Conservation (phyloP, 1,284 basidiomycete genomes). For the Moesziomyces sp. region DNA sequence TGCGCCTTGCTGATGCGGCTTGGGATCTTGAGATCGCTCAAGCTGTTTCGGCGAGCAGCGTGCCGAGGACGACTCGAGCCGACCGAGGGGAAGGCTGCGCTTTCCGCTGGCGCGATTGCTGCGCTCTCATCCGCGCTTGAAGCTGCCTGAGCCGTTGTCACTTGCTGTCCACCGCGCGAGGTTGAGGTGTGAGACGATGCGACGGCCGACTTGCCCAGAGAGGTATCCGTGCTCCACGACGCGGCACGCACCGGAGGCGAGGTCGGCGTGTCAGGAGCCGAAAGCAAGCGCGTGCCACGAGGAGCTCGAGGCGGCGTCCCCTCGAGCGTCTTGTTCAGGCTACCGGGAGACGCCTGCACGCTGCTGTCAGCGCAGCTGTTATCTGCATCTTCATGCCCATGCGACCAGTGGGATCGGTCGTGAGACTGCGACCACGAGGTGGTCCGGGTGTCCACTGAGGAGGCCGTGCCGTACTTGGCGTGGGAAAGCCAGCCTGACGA, state of each 20-base stretch:
- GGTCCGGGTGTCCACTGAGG: constrained; percentile 13
- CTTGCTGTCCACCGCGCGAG: not conserved
- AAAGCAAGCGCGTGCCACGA: constrained; percentile 9
- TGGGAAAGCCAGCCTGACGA: constrained; percentile 15
- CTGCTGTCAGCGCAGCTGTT: constrained; percentile 7
- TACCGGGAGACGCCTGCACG: constrained; percentile 13
- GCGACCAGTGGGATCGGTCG: not conserved
- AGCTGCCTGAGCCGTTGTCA: not conserved
- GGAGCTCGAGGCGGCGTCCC: not conserved
- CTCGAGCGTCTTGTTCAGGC: constrained; percentile 12
- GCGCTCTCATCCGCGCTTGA: constrained; percentile 8
- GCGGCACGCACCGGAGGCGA: not conserved
- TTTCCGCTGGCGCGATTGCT: constrained; percentile 1
- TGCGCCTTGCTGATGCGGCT: constrained; percentile 56
- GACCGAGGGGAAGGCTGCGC: not conserved
- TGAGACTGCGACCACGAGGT: constrained; percentile 16
- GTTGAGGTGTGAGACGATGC: not conserved
- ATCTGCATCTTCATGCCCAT: not conserved
- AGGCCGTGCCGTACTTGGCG: constrained; percentile 8
- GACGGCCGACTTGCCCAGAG: not conserved
- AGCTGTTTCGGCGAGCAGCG: constrained; percentile 42
- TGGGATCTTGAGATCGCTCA: constrained; percentile 57
- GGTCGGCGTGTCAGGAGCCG: constrained; percentile 7
- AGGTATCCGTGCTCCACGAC: not conserved
- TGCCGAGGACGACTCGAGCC: not conserved